phyloP scores from a whole-genome alignment of 176 grass and related monocot species.

The Cenchrus americanus region DNA sequence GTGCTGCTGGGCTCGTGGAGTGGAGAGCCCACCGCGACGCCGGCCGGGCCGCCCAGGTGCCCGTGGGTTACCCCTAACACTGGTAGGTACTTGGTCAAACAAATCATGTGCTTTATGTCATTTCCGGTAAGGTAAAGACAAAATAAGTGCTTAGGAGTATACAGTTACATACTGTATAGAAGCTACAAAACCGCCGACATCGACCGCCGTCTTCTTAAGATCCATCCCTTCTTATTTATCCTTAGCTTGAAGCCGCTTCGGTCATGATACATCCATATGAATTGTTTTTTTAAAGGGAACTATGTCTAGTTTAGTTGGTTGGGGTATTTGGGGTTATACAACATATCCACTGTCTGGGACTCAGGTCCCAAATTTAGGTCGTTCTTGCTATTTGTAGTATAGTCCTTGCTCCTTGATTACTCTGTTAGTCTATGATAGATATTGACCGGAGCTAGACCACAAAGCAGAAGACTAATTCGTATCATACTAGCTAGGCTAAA shows the following conservation, averaged over 20 bases:
- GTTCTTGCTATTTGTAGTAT: not conserved
- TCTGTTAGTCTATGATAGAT: too few species aligned
- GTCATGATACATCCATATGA: not conserved
- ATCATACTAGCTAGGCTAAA: slow-evolving; percentile 5
- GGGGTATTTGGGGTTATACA: not conserved
- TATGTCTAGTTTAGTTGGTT: not conserved
- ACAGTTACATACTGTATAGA: not conserved
- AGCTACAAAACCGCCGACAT: too few species aligned
- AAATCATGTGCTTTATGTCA: slow-evolving; percentile 21
- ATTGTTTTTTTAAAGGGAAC: not conserved
- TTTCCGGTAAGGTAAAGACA: slow-evolving; percentile 26
- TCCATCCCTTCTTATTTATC: too few species aligned
- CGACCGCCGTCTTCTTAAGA: too few species aligned
- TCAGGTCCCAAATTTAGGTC: not conserved
- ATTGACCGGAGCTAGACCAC: too few species aligned
- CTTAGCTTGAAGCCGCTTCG: too few species aligned
- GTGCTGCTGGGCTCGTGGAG: slow-evolving; percentile 9
- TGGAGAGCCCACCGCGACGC: slow-evolving; percentile 6
- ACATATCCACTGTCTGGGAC: not conserved
- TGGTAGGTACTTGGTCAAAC: slow-evolving; percentile 48
- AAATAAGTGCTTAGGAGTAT: not conserved
- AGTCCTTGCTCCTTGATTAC: not conserved
- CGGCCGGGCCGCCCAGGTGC: slow-evolving; percentile 54
- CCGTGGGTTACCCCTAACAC: slow-evolving; percentile 85
- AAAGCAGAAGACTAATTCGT: not conserved